Evolutionary conservation across 2,329 filamentous ascomycete genomes (phyloP).

Genomic region (Trichoderma sp.): DNA sequence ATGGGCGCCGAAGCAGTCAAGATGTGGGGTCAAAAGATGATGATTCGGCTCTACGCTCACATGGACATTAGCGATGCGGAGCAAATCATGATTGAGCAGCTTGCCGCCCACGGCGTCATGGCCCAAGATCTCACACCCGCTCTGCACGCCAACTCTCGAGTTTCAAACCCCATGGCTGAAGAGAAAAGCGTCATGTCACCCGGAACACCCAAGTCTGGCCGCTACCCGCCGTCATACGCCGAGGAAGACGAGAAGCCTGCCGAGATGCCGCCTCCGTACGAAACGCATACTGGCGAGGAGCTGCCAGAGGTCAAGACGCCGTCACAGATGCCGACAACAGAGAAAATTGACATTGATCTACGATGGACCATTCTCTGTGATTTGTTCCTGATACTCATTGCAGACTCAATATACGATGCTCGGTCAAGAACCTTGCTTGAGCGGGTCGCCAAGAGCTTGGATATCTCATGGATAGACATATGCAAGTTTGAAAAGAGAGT

Average conservation of each 20-base stretch:
- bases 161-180: conserved; percentile 87
- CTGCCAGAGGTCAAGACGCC: conserved; percentile 80
- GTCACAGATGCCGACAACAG: conserved; percentile 77
- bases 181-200: conserved; percentile 31
- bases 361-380: conserved; percentile 97
- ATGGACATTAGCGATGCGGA: conserved; percentile 94
- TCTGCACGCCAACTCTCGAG: conserved; percentile 87
- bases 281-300: conserved; percentile 68
- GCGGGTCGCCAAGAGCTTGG: conserved; percentile 76
- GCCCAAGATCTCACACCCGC: conserved; percentile 81
- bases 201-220: conserved; percentile 32
- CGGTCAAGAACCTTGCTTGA: conserved; percentile 85
- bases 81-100: conserved; percentile 98
- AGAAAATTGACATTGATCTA: conserved; percentile 91
- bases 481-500: conserved; percentile 96
- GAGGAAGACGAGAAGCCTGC: conserved; percentile 51
- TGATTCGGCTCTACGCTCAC: conserved; percentile 90
- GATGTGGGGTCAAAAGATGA: conserved; percentile 99
- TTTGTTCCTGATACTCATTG: conserved; percentile 91
- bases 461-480: conserved; percentile 88
- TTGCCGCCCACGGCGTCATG: conserved; percentile 88
- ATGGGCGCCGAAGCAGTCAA: conserved; percentile 76
- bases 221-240: conserved; percentile 34
- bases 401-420: conserved; percentile 91
- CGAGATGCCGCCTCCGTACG: conserved; percentile 61